Evolutionary conservation across 768 basidiomycete genomes (phyloP).

Genomic region (Psilocybe cyanescens): DNA sequence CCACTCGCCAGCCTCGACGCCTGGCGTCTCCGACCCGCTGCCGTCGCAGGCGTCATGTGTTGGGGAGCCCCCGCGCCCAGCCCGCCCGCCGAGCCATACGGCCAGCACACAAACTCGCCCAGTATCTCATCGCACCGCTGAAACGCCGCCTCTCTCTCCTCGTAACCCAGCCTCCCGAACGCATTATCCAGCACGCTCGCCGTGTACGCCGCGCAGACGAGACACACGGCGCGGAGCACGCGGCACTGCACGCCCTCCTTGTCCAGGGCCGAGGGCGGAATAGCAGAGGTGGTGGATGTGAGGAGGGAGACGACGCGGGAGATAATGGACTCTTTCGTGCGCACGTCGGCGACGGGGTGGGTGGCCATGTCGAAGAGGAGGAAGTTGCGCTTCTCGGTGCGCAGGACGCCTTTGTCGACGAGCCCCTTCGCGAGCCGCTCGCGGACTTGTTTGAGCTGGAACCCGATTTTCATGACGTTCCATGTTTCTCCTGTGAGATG

Average conservation of each 20-base stretch:
- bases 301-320: constrained; percentile 76
- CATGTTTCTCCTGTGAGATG: constrained; percentile 85
- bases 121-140: constrained; percentile 93
- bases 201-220: constrained; percentile 92
- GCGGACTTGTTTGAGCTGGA: constrained; percentile 97
- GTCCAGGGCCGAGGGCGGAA: constrained; percentile 76
- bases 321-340: constrained; percentile 86
- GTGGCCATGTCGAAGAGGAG: constrained; percentile 99
- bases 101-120: constrained; percentile 90
- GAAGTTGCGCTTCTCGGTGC: constrained; percentile 99
- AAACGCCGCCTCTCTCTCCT: constrained; percentile 93
- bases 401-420: constrained; percentile 98
- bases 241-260: constrained; percentile 84
- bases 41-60: constrained; percentile 29
- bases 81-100: constrained; percentile 57
- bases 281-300: constrained; percentile 79
- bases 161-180: constrained; percentile 85
- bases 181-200: constrained; percentile 97
- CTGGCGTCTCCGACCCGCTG: constrained; percentile 39
- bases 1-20: constrained; percentile 60
- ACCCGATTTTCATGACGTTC: constrained; percentile 99
- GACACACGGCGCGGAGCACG: constrained; percentile 76
- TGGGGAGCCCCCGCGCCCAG: constrained; percentile 29
- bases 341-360: constrained; percentile 93
- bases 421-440: constrained; percentile 97